Base-by-base conservation (phyloP, 2,329 filamentous ascomycete genomes). In the Aspergillus sojae region DNA sequence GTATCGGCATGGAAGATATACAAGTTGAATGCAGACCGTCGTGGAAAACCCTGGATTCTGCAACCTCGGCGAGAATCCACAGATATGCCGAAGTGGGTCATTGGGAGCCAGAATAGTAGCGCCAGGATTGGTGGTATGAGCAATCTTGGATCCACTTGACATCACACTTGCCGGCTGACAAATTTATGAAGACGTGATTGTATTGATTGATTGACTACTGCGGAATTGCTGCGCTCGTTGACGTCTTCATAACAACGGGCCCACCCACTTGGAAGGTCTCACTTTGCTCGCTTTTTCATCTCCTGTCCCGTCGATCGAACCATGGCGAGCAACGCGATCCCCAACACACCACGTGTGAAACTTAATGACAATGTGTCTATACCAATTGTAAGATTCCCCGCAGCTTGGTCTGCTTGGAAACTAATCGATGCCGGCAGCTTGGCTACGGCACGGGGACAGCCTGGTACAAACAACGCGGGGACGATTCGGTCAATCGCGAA, bases 391-490 rank as follows among this genome's bases (percentile, higher is more conserved):
- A 68, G 78, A 71, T n/a, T 16, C 14, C 16, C 39, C 32, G 12
- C 30, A 21, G 34, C 52, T 46, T 46, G 14, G 5, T 60, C 28
- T 52, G 54, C 60, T 52, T 34, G 21, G 53, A 65, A n/a, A 56
- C 53, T 21, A 59, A 50, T 48, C 21, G 16, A 11, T 57, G 46
- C n/a, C n/a, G 23, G 55, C 57, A 87, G 85, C 75, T 90, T 21
- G 87, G 81, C 26, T 90, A 86, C 75, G 87, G 88, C 30, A 85
- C 84, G 0, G 88, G 88, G 34, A 90, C 88, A 1, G 85, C 86
- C 1, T 90, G 86, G 87, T 89, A 81, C 74, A 90, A 90, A 74
- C 75, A 67, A 1, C 78, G 79, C 2, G 80, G 81, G 10, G 80
- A 78, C 53, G 79, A 70, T 12, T 66, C 79, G 54, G 78, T 86